Evolutionary conservation across 2,329 filamentous ascomycete genomes (phyloP).

Genomic region (Akanthomyces lecanii): DNA sequence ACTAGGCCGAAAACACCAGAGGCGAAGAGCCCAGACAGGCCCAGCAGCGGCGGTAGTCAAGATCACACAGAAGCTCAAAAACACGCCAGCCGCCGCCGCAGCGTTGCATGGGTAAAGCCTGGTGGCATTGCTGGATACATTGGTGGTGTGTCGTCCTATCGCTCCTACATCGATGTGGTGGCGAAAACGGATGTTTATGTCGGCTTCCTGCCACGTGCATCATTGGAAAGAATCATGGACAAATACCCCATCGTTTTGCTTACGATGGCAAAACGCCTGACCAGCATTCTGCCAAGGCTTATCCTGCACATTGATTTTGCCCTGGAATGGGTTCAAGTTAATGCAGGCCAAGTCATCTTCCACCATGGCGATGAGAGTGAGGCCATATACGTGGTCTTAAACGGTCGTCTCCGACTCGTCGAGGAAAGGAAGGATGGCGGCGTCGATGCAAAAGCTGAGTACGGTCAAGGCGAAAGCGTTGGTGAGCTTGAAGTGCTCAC

Average conservation of each 20-base stretch:
- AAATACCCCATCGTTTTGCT: conserved; percentile 86
- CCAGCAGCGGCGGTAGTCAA: conserved; percentile 2
- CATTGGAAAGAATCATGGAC: conserved; percentile 88
- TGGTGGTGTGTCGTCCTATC: conserved; percentile 87
- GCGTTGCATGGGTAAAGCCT: conserved; percentile 87
- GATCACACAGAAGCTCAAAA: conserved; percentile 36
- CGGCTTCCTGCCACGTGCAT: conserved; percentile 80
- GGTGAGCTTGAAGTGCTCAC: conserved; percentile 96
- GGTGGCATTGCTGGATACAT: conserved; percentile 93
- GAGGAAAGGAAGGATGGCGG: conserved; percentile 76
- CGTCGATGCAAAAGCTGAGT: conserved; percentile 85
- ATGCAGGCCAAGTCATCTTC: conserved; percentile 90
- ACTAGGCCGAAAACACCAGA: conserved; percentile 15
- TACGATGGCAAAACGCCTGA: conserved; percentile 93
- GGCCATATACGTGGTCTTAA: conserved; percentile 96
- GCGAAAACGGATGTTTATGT: conserved; percentile 99
- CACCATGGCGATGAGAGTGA: conserved; percentile 94
- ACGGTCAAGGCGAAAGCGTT: conserved; percentile 94
- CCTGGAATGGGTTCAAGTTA: conserved; percentile 95
- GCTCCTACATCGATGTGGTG: conserved; percentile 93
- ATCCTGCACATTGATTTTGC: conserved; percentile 98
- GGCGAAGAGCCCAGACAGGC: background rate
- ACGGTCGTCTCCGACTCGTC: conserved; percentile 82
- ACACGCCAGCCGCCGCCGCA: conserved; percentile 53
- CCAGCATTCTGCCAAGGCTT: conserved; percentile 79